Evolutionary conservation across 352 stramenopile species (phyloP), one percentile per base, ranked within the genome.

Genomic region (Globisporangium cederbergense): DNA sequence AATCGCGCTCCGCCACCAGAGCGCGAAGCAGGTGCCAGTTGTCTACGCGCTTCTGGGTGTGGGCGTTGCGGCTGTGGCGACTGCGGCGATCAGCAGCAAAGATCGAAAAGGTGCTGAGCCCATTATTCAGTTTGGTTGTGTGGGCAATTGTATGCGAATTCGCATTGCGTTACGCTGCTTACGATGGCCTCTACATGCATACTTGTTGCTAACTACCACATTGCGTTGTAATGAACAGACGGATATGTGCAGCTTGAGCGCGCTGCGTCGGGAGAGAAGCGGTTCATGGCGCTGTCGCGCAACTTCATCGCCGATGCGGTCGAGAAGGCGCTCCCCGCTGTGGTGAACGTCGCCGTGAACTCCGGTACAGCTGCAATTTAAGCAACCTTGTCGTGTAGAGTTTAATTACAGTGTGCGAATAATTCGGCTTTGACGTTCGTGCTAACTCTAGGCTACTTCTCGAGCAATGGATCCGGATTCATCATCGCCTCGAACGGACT

Each of bases 401-500:
- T 28, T 28, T 28, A 28, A 28, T 1, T 2, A 1, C 25, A 28
- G 25, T 28, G 25, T 28, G 25, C 25, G 25, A 28, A 28, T 28
- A 28, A 28, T 28, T 28, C 25, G 25, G 1, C 25, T 28, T 28
- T 28, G 25, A 28, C 25, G 25, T 28, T 28, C 1, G 7, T 51
- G 43, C 43, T n/a, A 25, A 28, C 11, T 6, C 5, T 28, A 89
- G 81, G 83, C 9, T 89, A 90, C 46, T 68, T 83, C 45, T 78
- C 72, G n/a, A 92, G 79, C 61, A 92, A 93, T 67, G 93, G 93
- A 3, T 97, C 86, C 36, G 93, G 93, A n/a, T 98, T 98, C 54
- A 91, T 98, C 61, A 95, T 98, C 20, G 78, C 79, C 8, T 67
- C 70, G 10, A 82, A 95, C 50, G 93, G 93, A 4, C 71, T 97